These are phyloP conservation scores for Lablab purpureus DNA, from an alignment of 306 rosid species.

Conservation along the genomic window DNA sequence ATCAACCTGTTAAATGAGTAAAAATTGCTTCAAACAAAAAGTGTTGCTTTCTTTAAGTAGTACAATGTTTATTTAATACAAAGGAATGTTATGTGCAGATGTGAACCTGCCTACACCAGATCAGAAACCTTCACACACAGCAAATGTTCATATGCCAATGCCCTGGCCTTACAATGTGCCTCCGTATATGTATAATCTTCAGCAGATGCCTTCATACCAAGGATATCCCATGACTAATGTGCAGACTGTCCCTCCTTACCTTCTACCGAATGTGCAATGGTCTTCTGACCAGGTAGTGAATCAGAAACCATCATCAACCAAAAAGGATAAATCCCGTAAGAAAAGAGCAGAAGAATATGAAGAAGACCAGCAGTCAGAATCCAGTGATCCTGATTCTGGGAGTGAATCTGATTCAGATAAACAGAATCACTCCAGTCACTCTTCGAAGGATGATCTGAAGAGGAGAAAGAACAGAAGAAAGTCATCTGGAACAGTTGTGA, in stretches of 20 bases:
- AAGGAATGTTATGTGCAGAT: slow-evolving; percentile 48
- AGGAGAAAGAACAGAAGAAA: slow-evolving; percentile 57
- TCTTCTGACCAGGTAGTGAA: slow-evolving; percentile 54
- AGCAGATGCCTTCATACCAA: slow-evolving; percentile 60
- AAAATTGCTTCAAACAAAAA: no score
- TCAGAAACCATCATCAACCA: slow-evolving; percentile 54
- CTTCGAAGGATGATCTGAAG: slow-evolving; percentile 50
- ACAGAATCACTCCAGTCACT: slow-evolving; percentile 47
- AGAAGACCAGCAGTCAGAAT: slow-evolving; percentile 57
- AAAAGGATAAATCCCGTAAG: slow-evolving; percentile 53
- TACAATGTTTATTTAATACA: slow-evolving; percentile 30
- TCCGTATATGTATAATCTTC: slow-evolving; percentile 60
- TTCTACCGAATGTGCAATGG: slow-evolving; percentile 65
- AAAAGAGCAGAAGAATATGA: slow-evolving; percentile 52
- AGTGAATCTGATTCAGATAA: slow-evolving; percentile 57
- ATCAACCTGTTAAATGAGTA: slow-evolving; percentile 20
- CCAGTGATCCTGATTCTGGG: slow-evolving; percentile 55
- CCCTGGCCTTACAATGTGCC: slow-evolving; percentile 61
- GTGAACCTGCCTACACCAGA: slow-evolving; percentile 47
- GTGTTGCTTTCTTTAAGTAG: no score
- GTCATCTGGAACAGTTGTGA: slow-evolving; percentile 67
- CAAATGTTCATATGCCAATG: slow-evolving; percentile 60
- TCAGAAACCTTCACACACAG: slow-evolving; percentile 42
- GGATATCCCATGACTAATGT: slow-evolving; percentile 59
- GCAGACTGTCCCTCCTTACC: slow-evolving; percentile 65